Base-by-base conservation (phyloP, 2,329 filamentous ascomycete species). In the Verticillium zaregamsianum region DNA sequence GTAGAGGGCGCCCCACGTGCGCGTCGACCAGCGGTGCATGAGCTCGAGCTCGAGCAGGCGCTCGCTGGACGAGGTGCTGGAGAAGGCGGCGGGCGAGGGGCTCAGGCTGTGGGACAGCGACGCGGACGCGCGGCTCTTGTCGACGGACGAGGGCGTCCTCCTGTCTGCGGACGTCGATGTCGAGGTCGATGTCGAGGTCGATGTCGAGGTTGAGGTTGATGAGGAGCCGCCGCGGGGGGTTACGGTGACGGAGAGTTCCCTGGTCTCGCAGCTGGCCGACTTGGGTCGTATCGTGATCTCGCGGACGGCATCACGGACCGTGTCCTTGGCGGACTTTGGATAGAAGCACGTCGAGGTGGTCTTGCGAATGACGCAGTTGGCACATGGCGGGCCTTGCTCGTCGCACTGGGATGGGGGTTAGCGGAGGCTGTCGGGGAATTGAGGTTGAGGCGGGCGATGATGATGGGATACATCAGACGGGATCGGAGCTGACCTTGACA, bases 21-120 rank as follows among this genome's bases (percentile, higher is more conserved):
- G 74, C 0, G 77, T 81, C 2, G 79, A 76, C 74, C 79, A 84
- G 32, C 77, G 78, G 64, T 83, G 80, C 78, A 84, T 82, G 54
- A 84, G 67, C 62, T 83, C 80, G 9, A 84, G 72, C 61, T 82
- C 80, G 14, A 49, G 57, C 9, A 55, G n/a, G 20, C 52, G 61
- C 23, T 60, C 37, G 35, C 32, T 20, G 17, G 33, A 40, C n/a
- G 59, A 33, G 23, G 32, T 57, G 14, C 17, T 58, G 39, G 56
- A 54, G 37, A 58, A 59, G 45, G 45, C 45, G 17, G 31, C 45
- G 3, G 58, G 45, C n/a, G 58, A 59, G 7, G 58, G 58, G 31
- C 31, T 55, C 25, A 40, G 7, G 23, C 28, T 39, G 5, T 5
- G 17, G 23, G 45, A 25, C 12, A 49, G 20, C 23, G 45, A 49